Evolutionary conservation across 1,284 basidiomycete species (phyloP).

Genomic region (Amylostereum areolatum): DNA sequence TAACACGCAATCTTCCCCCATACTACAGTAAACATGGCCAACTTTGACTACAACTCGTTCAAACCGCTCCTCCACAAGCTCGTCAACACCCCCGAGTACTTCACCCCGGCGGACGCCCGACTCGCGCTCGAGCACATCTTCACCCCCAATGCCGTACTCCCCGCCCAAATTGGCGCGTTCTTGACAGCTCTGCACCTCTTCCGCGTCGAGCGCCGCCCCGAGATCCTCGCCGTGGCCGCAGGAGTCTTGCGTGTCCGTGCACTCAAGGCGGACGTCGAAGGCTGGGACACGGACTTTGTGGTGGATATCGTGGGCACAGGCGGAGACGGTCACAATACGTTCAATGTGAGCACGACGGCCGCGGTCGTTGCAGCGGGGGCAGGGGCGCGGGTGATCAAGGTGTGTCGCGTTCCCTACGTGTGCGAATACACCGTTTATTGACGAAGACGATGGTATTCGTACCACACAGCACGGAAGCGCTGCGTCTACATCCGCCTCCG

Average conservation of each 20-base stretch:
- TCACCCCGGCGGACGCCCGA: conserved; percentile 66
- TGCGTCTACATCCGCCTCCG: conserved; percentile 92
- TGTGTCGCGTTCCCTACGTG: conserved; percentile 27
- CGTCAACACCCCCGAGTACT: conserved; percentile 71
- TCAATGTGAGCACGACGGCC: conserved; percentile 96
- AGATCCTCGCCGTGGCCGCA: conserved; percentile 74
- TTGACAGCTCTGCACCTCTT: conserved; percentile 77
- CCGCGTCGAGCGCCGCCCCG: conserved; percentile 67
- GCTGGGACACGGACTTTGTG: conserved; percentile 55
- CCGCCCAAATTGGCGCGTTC: conserved; percentile 79
- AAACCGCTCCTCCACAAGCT: conserved; percentile 71
- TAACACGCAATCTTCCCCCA: no score
- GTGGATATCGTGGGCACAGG: conserved; percentile 81
- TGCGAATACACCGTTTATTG: background rate
- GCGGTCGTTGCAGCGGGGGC: conserved; percentile 93
- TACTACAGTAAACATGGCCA: conserved; percentile 31
- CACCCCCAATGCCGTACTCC: conserved; percentile 53
- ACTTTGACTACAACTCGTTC: conserved; percentile 41
- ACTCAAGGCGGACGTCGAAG: conserved; percentile 53
- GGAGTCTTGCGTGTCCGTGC: conserved; percentile 65
- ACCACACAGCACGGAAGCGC: conserved; percentile 77
- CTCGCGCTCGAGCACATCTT: conserved; percentile 71
- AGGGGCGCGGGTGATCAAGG: conserved; percentile 91
- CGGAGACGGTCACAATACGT: conserved; percentile 96
- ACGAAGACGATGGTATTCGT: background rate